A percentile compares a stretch with the other conserved stretches of the same genome.
Evolutionary conservation across 2,329 filamentous ascomycete species (phyloP).

Genomic region (Cladophialophora immunda): DNA sequence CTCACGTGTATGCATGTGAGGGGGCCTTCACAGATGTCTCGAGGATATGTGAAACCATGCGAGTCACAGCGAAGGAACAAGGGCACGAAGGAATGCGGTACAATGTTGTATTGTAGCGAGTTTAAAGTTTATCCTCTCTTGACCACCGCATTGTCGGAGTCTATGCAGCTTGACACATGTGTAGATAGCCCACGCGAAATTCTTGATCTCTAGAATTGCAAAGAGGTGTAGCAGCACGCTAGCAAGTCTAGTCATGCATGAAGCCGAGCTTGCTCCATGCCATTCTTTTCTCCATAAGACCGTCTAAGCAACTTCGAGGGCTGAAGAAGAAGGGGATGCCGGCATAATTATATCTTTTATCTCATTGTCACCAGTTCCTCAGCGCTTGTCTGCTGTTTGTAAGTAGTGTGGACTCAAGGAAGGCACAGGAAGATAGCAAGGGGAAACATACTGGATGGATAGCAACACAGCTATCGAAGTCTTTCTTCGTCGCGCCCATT

Average conservation of each 20-base stretch:
- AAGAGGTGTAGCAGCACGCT: background rate
- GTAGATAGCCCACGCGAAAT: background rate
- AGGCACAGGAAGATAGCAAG: background rate
- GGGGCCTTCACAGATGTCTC: background rate
- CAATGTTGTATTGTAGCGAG: background rate
- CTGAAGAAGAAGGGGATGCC: background rate
- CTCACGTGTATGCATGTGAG: background rate
- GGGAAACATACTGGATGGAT: constrained; percentile 66
- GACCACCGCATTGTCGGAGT: background rate
- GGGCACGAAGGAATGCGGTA: background rate
- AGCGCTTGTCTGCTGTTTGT: constrained; percentile 64
- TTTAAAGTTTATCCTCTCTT: background rate
- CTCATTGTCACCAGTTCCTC: constrained; percentile 67
- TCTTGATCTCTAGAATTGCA: background rate
- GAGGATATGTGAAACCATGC: background rate
- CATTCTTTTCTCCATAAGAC: background rate
- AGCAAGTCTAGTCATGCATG: background rate
- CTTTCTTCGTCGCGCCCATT: constrained; percentile 81
- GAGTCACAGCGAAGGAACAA: background rate
- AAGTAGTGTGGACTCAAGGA: constrained; percentile 3
- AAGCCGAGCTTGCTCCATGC: constrained; percentile 1
- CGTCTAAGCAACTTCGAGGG: background rate
- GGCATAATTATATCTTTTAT: constrained; percentile 23
- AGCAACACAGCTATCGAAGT: constrained; percentile 78
- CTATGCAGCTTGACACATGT: background rate